Evolutionary conservation across 2,329 filamentous ascomycete genomes (phyloP), one percentile per base, ranked within the genome.

Genomic region (Aspergillus floridensis): DNA sequence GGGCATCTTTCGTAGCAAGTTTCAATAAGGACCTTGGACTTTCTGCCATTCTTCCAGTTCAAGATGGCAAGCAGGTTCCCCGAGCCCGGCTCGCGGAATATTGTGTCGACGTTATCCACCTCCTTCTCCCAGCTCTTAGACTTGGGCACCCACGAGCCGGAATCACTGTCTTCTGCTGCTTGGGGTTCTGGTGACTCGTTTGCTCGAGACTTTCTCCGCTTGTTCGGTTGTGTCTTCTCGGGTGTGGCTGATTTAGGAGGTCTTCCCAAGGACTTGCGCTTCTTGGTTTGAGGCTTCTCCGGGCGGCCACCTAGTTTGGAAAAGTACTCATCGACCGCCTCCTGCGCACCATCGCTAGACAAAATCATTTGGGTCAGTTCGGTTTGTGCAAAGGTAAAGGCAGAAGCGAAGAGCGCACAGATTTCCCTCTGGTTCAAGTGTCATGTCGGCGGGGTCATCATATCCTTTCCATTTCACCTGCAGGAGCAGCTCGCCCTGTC

Each of bases 401-500:
- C 12, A 22, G 49, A 16, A 19, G 49, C 46, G 16, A 21, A 14
- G 26, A 59, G 50, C 76, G 58, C 72, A 79, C 73, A 77, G 66
- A 50, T 79, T 77, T 6, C 76, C 73, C 65, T 81, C 79, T 1
- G 78, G 78, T 59, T 82, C 80, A 66, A 74, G 67, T 2, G 80
- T 82, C 55, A 74, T 70, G 50, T 82, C 79, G n/a, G 67, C 63
- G 2, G 73, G 71, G 5, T 77, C 67, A 2, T 77, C 72, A 55
- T 80, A 82, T 5, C 77, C 79, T 61, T 77, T 76, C 80, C 80
- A 82, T 65, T 81, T 81, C 31, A 81, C 77, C 7, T 72, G 63
- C 21, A 80, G 72, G 38, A 74, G 59, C 24, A 81, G 67, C 19
- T 66, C 67, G 35, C 72, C 73, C 77, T 79, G 47, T 47, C 56